Evolutionary conservation across 768 basidiomycete species (phyloP).

Genomic region (Phlegmacium glaucopus): DNA sequence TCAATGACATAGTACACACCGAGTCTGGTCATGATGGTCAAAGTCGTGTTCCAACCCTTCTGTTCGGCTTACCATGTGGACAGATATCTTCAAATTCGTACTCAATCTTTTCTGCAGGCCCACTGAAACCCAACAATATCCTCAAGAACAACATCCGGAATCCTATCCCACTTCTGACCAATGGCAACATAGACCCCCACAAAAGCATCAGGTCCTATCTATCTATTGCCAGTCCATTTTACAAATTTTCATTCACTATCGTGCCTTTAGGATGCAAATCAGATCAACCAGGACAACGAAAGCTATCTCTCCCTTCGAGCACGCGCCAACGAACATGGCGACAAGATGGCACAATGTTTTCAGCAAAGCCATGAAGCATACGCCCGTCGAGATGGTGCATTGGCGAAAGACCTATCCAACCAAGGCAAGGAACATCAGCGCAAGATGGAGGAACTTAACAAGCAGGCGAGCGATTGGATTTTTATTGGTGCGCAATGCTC

Average conservation of each 20-base stretch:
- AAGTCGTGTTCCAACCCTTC: no score
- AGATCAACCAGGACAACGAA: slow-evolving; percentile 64
- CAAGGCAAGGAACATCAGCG: slow-evolving; percentile 77
- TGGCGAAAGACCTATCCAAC: slow-evolving; percentile 78
- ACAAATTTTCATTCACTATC: neutral
- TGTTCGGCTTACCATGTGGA: slow-evolving; percentile 16
- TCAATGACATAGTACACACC: no score
- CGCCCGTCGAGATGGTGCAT: slow-evolving; percentile 63
- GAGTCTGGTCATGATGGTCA: no score
- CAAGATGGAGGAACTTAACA: slow-evolving; percentile 77
- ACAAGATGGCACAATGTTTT: slow-evolving; percentile 70
- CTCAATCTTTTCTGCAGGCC: slow-evolving; percentile 25
- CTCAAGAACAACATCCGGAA: slow-evolving; percentile 9
- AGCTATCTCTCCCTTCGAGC: slow-evolving; percentile 70
- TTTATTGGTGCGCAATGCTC: slow-evolving; percentile 54
- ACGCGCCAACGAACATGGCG: slow-evolving; percentile 75
- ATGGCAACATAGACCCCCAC: slow-evolving; percentile 2
- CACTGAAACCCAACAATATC: slow-evolving; percentile 9
- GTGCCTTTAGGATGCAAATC: slow-evolving; percentile 44
- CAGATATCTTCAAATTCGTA: slow-evolving; percentile 27
- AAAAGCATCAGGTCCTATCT: slow-evolving; percentile 9
- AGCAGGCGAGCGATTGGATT: slow-evolving; percentile 85
- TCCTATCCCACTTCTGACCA: neutral
- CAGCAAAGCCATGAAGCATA: slow-evolving; percentile 77
- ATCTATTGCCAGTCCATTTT: neutral